Base-by-base conservation (phyloP, 768 basidiomycete species). In the Termitomyces titanicus region DNA sequence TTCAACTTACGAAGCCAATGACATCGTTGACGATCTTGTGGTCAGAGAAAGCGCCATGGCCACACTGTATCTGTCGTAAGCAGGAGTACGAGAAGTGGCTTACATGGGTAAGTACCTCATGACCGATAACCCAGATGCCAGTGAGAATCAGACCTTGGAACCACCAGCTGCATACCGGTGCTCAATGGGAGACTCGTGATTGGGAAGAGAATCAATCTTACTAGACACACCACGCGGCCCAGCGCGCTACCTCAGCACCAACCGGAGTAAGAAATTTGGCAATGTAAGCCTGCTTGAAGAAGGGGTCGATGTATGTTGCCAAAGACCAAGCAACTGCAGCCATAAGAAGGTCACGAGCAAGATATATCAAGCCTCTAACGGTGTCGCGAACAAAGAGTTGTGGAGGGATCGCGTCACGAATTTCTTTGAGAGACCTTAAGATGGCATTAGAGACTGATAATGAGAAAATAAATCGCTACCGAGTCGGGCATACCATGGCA, bases 111-210 rank as follows among this genome's bases (percentile, higher is more conserved):
- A 37, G 22, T 25, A 79, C 79, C 67, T 83, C 81, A 58, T 83
- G 81, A 33, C 81, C 81, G 53, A 83, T 80, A 22, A 81, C 80
- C 81, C 81, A 83, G 37, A 82, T 73, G 15, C 80, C 81, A 10
- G 80, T 80, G 56, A 82, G 77, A 39, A 80, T 74, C 20, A 82
- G 71, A 31, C 80, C 79, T 63, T 83, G 81, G 66, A 82, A 80
- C 81, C 81, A 83, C 80, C 81, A 83, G 60, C 79, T 81, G 45
- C 51, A 53, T 5, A 29, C n/a, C 43, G 3, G 31, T 34, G 22
- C 22, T 53, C 35, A 22, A 48, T 24, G 54, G 47, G 29, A 42
- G 40, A 25, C 44, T 29, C 15, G 6, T 33, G 22, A 38, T 20
- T 13, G 22, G 20, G 24, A 42, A 38, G 38, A 43, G 29, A 44